These are phyloP conservation scores for Corniculantispora saksenae DNA, from an alignment of 2,329 filamentous ascomycete genomes.

Conservation along the genomic window DNA sequence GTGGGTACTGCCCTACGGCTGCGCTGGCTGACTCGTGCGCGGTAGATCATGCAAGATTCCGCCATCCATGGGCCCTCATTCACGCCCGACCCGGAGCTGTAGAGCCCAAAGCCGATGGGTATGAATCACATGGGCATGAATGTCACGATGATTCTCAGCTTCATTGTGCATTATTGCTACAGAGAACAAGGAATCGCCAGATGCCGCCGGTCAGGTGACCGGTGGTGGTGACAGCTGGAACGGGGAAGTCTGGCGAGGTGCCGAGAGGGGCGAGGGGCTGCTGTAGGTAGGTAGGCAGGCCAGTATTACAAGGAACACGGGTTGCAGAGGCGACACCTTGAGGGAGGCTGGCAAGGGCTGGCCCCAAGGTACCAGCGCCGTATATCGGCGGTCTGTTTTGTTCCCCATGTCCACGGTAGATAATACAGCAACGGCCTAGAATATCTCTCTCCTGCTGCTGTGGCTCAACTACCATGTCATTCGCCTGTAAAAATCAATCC, in stretches of 20 bases:
- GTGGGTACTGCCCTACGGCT: not conserved
- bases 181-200: not conserved
- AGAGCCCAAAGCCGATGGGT: not conserved
- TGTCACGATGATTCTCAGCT: not conserved
- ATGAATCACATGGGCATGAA: not conserved
- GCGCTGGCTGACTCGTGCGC: not conserved
- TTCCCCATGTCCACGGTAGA: not conserved
- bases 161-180: not conserved
- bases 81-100: not conserved
- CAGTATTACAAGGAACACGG: too few species aligned
- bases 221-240: not conserved
- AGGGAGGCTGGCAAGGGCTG: not conserved
- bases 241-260: not conserved
- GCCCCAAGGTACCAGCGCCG: not conserved
- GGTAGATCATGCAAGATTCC: not conserved
- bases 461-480: not conserved
- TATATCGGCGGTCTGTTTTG: not conserved
- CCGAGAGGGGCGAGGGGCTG: not conserved
- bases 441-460: not conserved
- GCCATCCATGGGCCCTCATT: not conserved
- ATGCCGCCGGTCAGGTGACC: slow-evolving; percentile 19
- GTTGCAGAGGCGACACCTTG: not conserved
- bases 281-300: not conserved
- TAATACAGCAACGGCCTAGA: not conserved
- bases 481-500: not conserved